Conservation (phyloP, 768 basidiomycete species). For the Dendrothele bispora region DNA sequence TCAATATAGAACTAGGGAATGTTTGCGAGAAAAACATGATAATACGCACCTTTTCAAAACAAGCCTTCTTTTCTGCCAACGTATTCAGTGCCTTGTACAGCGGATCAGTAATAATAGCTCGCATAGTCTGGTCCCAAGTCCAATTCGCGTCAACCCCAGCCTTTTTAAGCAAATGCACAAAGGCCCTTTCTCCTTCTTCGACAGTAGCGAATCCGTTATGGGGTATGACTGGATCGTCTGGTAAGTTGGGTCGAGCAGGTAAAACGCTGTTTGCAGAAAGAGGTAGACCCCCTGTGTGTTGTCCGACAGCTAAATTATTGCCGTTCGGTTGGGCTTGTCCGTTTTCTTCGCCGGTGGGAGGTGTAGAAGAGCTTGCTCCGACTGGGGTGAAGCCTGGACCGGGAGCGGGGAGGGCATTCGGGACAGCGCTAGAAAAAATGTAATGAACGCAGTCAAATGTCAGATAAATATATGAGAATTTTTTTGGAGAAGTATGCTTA, state of each 20-base stretch:
- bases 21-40: neutral
- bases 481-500: slow-evolving; percentile 7
- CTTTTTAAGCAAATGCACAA: slow-evolving; percentile 85
- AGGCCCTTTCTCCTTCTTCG: slow-evolving; percentile 93
- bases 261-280: slow-evolving; percentile 59
- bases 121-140: slow-evolving; percentile 99
- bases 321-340: slow-evolving; percentile 52
- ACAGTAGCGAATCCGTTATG: slow-evolving; percentile 85
- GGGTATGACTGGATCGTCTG: slow-evolving; percentile 86
- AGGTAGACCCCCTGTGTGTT: slow-evolving; percentile 58
- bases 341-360: slow-evolving; percentile 15
- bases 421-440: neutral
- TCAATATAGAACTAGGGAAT: slow-evolving; percentile 6
- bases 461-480: neutral
- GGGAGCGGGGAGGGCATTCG: slow-evolving; percentile 32
- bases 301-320: slow-evolving; percentile 46
- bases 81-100: slow-evolving; percentile 93
- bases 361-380: slow-evolving; percentile 45
- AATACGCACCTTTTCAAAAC: slow-evolving; percentile 83
- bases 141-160: slow-evolving; percentile 88
- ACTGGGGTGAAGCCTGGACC: slow-evolving; percentile 44
- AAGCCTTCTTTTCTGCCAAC: slow-evolving; percentile 90
- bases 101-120: slow-evolving; percentile 97
- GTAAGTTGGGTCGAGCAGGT: slow-evolving; percentile 76
- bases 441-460: neutral